A percentile compares a stretch with the other conserved stretches of the same genome.
Evolutionary conservation across 331 rosid genomes (phyloP).

Genomic region (Malus hybrid): DNA sequence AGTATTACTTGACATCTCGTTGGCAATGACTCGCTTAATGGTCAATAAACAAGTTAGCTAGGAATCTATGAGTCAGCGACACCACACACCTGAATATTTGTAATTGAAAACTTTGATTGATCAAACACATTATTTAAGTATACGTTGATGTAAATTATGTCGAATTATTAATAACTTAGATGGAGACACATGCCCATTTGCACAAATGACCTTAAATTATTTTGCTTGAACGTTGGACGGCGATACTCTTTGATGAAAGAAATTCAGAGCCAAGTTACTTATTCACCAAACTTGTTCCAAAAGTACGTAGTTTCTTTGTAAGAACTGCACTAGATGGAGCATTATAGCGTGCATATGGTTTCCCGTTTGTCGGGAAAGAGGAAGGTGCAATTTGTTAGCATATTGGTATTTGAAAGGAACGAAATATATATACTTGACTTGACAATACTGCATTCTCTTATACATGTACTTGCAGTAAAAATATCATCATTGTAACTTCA

Average conservation of each 20-base stretch:
- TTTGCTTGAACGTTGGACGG: background rate
- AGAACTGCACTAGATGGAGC: background rate
- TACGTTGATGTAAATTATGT: background rate
- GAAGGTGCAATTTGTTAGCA: too few relatives aligned
- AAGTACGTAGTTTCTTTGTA: background rate
- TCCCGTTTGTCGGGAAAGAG: too few relatives aligned
- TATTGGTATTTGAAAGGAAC: background rate
- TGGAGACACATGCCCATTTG: conserved; percentile 30
- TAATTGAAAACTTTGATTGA: too few relatives aligned
- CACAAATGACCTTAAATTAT: conserved; percentile 6
- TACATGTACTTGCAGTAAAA: too few relatives aligned
- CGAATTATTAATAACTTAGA: background rate
- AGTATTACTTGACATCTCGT: too few relatives aligned
- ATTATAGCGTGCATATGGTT: too few relatives aligned
- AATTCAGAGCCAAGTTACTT: background rate
- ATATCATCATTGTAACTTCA: too few relatives aligned
- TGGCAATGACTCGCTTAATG: too few relatives aligned
- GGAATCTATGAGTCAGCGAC: too few relatives aligned
- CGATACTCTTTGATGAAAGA: background rate
- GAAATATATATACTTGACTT: background rate
- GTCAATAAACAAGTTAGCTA: too few relatives aligned
- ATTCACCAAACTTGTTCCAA: background rate
- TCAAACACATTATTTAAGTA: too few relatives aligned
- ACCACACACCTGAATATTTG: too few relatives aligned
- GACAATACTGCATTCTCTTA: background rate